Evolutionary conservation across 176 grass and related monocot genomes (phyloP), one percentile per base, ranked within the genome.

Genomic region (Poa annua): DNA sequence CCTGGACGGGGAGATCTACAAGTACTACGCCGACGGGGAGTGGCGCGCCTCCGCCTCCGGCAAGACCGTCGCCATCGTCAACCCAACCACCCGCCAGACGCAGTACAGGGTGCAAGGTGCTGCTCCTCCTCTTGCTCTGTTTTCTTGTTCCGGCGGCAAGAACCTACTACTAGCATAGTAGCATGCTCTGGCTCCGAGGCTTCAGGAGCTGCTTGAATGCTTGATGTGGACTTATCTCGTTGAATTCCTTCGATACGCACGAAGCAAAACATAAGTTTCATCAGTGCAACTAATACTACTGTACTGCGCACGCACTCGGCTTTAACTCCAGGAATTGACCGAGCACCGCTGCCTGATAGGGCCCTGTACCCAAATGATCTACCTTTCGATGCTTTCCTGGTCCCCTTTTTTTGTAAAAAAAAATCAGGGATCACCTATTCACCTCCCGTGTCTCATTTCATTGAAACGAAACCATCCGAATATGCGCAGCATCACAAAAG

Each of bases 61-160:
- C 72, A 96, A 98, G 83, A 83, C 93, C 44, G 93, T 98, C 84
- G 83, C 93, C 68, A 96, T 98, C 83, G 75, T 98, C 88, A 98
- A 98, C 85, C 96, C 96, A 72, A 95, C 93, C 60, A 98, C 91
- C 17, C 83, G 96, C 80, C 86, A 90, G 79, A 79, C 87, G 1
- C 96, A 98, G 80, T 98, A 92, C 78, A 92, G 72, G 35, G 96
- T 98, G 54, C 96, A 98, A 96, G 96, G 96, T 98, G 50, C 26
- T 60, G 29, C 7, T 33, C 76, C 7, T 45, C 76, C 4, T 17
- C 64, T 41, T 10, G 6, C 14, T 49, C 12, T 1, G 33, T 24
- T 41, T 3, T 54, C 19, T 81, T 53, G 81, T n/a, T 1, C 21
- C 20, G 65, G 24, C 26, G 35, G 60, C 81, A 54, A 88, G 32